These are phyloP conservation scores for Chlorella sp. DNA, from an alignment of 139 green algal species.

Conservation along the genomic window DNA sequence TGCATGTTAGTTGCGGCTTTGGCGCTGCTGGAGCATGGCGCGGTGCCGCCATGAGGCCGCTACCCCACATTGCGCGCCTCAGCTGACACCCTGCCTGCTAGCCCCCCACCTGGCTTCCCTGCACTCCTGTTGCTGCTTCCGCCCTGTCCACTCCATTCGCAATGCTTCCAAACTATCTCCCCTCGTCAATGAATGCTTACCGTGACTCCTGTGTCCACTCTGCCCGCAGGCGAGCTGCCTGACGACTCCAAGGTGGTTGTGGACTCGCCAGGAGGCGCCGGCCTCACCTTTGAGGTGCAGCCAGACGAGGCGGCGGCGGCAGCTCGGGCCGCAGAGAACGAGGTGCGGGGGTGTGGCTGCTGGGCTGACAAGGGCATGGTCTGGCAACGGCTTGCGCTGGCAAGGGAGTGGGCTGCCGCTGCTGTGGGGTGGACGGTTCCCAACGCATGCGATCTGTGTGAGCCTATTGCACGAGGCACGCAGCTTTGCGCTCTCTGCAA, in stretches of 20 bases:
- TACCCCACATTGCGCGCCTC: neutral
- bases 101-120: neutral
- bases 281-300: conserved; percentile 42
- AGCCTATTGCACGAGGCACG: neutral
- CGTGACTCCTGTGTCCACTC: too few relatives aligned
- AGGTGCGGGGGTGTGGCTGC: neutral
- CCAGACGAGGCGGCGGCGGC: conserved; percentile 36
- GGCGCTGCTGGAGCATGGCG: too few relatives aligned
- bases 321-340: conserved; percentile 4
- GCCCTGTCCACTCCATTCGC: neutral
- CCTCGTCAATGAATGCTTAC: too few relatives aligned
- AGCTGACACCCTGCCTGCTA: neutral
- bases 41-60: too few relatives aligned
- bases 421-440: neutral
- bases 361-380: neutral
- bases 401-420: neutral
- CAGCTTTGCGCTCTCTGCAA: neutral
- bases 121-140: neutral
- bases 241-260: conserved; percentile 57
- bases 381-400: neutral
- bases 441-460: neutral
- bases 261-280: conserved; percentile 2
- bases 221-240: conserved; percentile 50
- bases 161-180: too few relatives aligned
- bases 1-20: neutral